A percentile compares a stretch with the other conserved stretches of the same genome.
Evolutionary conservation across 1,284 basidiomycete genomes (phyloP).

Genomic region (Waitea zeae): DNA sequence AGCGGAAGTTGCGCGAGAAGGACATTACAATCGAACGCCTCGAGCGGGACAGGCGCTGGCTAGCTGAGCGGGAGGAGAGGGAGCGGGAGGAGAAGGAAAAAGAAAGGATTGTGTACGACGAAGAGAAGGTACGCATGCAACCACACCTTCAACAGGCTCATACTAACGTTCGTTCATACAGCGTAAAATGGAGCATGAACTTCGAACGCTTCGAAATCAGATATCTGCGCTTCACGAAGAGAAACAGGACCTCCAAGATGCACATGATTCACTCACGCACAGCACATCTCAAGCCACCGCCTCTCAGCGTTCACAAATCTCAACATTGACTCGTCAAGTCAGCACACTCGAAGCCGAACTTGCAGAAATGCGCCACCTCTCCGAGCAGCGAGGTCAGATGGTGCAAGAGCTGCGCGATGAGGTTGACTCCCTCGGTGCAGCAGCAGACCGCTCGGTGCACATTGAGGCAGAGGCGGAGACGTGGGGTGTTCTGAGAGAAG

Average conservation of each 20-base stretch:
- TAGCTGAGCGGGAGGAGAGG: slow-evolving; percentile 37
- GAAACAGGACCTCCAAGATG: slow-evolving; percentile 35
- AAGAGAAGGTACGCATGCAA: slow-evolving; percentile 32
- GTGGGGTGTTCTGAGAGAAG: slow-evolving; percentile 39
- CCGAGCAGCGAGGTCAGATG: slow-evolving; percentile 21
- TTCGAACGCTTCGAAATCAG: slow-evolving; percentile 27
- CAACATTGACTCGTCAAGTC: slow-evolving; percentile 25
- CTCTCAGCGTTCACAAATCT: slow-evolving; percentile 28
- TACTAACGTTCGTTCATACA: background rate
- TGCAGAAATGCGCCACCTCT: slow-evolving; percentile 18
- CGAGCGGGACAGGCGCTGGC: slow-evolving; percentile 45
- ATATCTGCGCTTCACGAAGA: slow-evolving; percentile 32
- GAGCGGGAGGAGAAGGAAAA: slow-evolving; percentile 42
- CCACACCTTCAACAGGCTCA: background rate
- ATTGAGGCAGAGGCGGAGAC: slow-evolving; percentile 23
- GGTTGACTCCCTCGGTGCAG: slow-evolving; percentile 22
- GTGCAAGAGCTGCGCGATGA: slow-evolving; percentile 26
- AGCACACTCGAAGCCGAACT: slow-evolving; percentile 27
- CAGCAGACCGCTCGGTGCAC: slow-evolving; percentile 12
- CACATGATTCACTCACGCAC: slow-evolving; percentile 25
- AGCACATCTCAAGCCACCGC: slow-evolving; percentile 26
- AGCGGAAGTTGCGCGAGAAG: slow-evolving; percentile 44
- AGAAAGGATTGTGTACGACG: slow-evolving; percentile 24
- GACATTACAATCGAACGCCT: slow-evolving; percentile 35
- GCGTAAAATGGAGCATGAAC: slow-evolving; percentile 19